phyloP scores from a whole-genome alignment of 176 grass and related monocot genomes.

The Phyllostachys edulis region DNA sequence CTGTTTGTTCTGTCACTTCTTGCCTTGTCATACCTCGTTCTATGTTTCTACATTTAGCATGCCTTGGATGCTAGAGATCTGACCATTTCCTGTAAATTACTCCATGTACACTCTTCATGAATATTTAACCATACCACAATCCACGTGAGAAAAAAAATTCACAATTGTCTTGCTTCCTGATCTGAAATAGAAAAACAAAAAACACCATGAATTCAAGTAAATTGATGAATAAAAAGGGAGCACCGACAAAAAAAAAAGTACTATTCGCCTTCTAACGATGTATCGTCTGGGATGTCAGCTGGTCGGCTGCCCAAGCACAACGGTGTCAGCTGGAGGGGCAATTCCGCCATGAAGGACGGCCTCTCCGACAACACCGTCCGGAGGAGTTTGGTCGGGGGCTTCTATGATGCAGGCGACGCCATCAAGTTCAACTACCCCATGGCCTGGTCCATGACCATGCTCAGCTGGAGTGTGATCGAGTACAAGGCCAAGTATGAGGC shows the following conservation, averaged over 20 bases:
- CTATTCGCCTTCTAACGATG: conserved; percentile 23
- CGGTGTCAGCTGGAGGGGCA: conserved; percentile 87
- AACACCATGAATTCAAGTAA: not conserved
- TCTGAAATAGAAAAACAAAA: not conserved
- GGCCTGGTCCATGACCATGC: conserved; percentile 97
- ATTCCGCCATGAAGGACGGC: conserved; percentile 86
- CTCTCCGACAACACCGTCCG: conserved; percentile 55
- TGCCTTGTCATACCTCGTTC: conserved; percentile 8
- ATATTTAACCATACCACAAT: conserved; percentile 15
- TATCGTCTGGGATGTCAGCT: conserved; percentile 43
- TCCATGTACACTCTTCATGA: not conserved
- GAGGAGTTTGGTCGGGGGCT: conserved; percentile 80
- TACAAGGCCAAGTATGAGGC: conserved; percentile 82
- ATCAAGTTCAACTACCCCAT: conserved; percentile 98
- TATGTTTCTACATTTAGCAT: conserved; percentile 37
- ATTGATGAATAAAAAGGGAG: conserved; percentile 2
- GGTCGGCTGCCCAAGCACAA: conserved; percentile 78
- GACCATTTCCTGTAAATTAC: conserved; percentile 8
- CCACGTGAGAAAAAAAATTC: not conserved
- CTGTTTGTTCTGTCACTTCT: not conserved
- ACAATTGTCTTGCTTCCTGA: not conserved
- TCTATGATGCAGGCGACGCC: conserved; percentile 83
- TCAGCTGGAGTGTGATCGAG: conserved; percentile 95
- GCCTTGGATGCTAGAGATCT: conserved; percentile 24
- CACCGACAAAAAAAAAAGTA: conserved; percentile 20